These are phyloP conservation scores for Sonneratia alba DNA, from an alignment of 345 rosid genomes.

Conservation along the genomic window DNA sequence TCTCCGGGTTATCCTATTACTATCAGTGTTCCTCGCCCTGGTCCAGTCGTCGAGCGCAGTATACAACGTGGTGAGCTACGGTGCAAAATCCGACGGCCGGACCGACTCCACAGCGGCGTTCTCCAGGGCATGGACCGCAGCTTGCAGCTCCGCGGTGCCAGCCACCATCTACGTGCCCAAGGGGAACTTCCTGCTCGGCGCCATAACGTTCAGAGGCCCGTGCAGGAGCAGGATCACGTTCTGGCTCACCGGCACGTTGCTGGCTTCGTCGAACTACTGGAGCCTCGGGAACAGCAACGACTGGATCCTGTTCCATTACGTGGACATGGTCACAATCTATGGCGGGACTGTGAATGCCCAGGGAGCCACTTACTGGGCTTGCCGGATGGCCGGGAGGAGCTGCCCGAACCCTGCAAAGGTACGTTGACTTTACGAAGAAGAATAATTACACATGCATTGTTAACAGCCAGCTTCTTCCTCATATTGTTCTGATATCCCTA, in stretches of 20 bases:
- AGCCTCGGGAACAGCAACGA: slow-evolving; percentile 11
- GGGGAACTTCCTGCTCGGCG: slow-evolving; percentile 13
- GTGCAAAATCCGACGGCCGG: slow-evolving; percentile 20
- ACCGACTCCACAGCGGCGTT: slow-evolving; percentile 23
- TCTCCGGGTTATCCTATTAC: background rate
- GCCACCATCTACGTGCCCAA: slow-evolving; percentile 22
- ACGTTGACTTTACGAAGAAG: too few species aligned
- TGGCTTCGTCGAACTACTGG: slow-evolving; percentile 22
- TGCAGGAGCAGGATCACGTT: slow-evolving; percentile 20
- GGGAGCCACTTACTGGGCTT: slow-evolving; percentile 23
- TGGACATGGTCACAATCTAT: slow-evolving; percentile 14
- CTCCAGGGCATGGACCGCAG: slow-evolving; percentile 16
- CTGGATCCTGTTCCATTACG: slow-evolving; percentile 19
- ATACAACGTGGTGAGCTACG: slow-evolving; percentile 12
- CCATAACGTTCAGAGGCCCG: slow-evolving; percentile 21
- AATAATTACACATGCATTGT: too few species aligned
- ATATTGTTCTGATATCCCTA: too few species aligned
- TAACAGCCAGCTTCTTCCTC: too few species aligned
- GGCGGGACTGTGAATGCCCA: slow-evolving; percentile 26
- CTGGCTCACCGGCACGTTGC: slow-evolving; percentile 18
- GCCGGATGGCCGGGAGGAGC: slow-evolving; percentile 12
- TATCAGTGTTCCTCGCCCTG: background rate
- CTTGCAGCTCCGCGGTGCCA: slow-evolving; percentile 19
- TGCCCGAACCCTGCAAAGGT: slow-evolving; percentile 26
- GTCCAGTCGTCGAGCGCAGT: background rate